Conservation (phyloP, 176 grass and related monocot species). For the Melocanna baccifera region DNA sequence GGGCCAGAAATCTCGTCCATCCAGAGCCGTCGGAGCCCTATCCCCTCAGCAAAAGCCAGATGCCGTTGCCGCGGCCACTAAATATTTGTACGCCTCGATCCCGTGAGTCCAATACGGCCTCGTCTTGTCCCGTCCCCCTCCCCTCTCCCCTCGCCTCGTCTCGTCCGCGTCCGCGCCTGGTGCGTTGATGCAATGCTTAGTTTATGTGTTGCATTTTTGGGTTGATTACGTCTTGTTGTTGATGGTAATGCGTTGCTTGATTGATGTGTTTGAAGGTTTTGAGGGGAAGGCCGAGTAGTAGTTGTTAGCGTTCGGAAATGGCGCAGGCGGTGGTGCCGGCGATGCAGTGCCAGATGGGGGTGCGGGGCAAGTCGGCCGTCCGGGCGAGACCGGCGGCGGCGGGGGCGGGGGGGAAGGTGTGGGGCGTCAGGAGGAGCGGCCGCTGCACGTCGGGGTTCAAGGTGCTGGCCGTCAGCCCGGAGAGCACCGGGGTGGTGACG, state of each 20-base stretch:
- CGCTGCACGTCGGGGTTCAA: constrained; percentile 60
- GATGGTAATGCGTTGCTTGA: background rate
- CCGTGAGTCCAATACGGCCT: background rate
- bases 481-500: constrained; percentile 53
- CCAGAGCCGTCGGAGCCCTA: constrained; percentile 56
- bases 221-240: background rate
- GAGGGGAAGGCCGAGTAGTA: background rate
- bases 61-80: constrained; percentile 20
- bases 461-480: constrained; percentile 64
- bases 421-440: constrained; percentile 57
- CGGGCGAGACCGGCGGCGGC: constrained; percentile 36
- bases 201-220: background rate
- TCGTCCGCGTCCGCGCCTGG: background rate
- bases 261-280: constrained; percentile 30
- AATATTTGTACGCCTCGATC: constrained; percentile 29
- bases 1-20: constrained; percentile 64
- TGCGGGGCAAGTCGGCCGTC: constrained; percentile 34
- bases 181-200: constrained; percentile 9
- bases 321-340: constrained; percentile 81
- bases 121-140: background rate
- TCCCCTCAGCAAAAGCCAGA: constrained; percentile 56
- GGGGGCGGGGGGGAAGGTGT: constrained; percentile 42
- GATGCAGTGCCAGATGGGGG: constrained; percentile 69
- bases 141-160: background rate
- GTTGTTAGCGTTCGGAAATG: constrained; percentile 29